Conservation (phyloP, 2,329 filamentous ascomycete genomes). For the Monosporascus ibericus region DNA sequence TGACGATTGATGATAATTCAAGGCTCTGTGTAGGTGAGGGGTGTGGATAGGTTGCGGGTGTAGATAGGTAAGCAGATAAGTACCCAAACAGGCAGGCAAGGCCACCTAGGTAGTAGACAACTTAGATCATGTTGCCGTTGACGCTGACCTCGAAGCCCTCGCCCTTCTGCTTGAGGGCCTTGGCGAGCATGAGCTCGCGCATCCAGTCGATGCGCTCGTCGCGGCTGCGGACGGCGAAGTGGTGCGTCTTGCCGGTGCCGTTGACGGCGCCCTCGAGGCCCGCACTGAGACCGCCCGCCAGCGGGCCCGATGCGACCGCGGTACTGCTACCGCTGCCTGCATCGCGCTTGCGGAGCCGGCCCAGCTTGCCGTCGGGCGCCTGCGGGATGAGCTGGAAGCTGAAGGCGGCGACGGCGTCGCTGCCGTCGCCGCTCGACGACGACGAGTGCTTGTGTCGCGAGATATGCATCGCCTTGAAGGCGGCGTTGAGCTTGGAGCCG, state of each 20-base stretch:
- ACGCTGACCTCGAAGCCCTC: constrained; percentile 78
- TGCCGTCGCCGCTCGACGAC: constrained; percentile 27
- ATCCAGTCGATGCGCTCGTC: constrained; percentile 97
- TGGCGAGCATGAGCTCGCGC: constrained; percentile 86
- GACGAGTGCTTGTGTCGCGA: constrained; percentile 30
- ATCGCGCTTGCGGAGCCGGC: constrained; percentile 48
- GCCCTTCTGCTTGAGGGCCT: constrained; percentile 77
- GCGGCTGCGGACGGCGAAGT: constrained; percentile 82
- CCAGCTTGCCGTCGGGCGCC: constrained; percentile 43
- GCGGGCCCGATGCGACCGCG: constrained; percentile 24
- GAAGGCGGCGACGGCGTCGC: constrained; percentile 60
- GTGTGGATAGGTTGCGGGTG: background rate
- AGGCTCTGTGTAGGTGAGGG: too few relatives aligned
- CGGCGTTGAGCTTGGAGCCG: constrained; percentile 75
- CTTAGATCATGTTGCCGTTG: constrained; percentile 69
- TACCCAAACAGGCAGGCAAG: background rate
- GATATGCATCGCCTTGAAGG: constrained; percentile 75
- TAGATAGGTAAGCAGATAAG: background rate
- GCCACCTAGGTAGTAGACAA: too few relatives aligned
- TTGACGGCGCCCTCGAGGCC: constrained; percentile 36
- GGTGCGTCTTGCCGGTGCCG: constrained; percentile 75
- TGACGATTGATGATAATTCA: too few relatives aligned
- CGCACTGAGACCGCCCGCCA: constrained; percentile 22
- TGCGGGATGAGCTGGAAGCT: constrained; percentile 81
- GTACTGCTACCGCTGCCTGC: constrained; percentile 25